These are phyloP conservation scores for Hysterium pulicare DNA, from an alignment of 2,329 filamentous ascomycete genomes.

Conservation along the genomic window DNA sequence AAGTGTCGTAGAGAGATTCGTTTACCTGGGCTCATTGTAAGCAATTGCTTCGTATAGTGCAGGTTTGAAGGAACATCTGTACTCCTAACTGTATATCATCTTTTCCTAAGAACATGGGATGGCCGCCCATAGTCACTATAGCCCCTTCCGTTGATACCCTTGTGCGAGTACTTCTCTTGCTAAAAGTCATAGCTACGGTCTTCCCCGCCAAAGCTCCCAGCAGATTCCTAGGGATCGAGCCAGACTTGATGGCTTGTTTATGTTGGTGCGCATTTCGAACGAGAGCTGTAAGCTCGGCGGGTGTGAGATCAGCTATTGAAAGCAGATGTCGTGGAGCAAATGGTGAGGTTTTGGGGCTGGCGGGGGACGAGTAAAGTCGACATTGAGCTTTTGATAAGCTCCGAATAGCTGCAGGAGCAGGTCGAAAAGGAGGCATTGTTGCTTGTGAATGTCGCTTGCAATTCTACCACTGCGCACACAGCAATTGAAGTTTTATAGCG, in stretches of 20 bases:
- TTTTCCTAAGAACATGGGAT: conserved; percentile 94
- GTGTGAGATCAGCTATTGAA: conserved; percentile 81
- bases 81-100: conserved; percentile 95
- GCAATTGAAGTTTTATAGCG: conserved; percentile 14
- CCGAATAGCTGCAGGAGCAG: conserved; percentile 24
- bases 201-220: conserved; percentile 65
- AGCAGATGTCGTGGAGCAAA: conserved; percentile 79
- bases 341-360: conserved; percentile 49
- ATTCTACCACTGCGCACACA: conserved; percentile 1
- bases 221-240: conserved; percentile 58
- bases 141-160: conserved; percentile 91
- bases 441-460: conserved; percentile 6
- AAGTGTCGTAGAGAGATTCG: conserved; percentile 90
- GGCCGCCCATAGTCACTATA: conserved; percentile 80
- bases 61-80: conserved; percentile 29
- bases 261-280: conserved; percentile 76
- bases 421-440: conserved; percentile 32
- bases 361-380: conserved; percentile 23
- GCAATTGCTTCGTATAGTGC: conserved; percentile 1
- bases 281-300: conserved; percentile 74
- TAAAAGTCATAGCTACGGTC: conserved; percentile 94
- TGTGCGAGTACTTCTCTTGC: conserved; percentile 90
- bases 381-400: conserved; percentile 26
- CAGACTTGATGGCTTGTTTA: conserved; percentile 74
- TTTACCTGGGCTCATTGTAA: conserved; percentile 60